Evolutionary conservation across 305 asterid genomes (phyloP).

Genomic region (Nicotiana rustica): DNA sequence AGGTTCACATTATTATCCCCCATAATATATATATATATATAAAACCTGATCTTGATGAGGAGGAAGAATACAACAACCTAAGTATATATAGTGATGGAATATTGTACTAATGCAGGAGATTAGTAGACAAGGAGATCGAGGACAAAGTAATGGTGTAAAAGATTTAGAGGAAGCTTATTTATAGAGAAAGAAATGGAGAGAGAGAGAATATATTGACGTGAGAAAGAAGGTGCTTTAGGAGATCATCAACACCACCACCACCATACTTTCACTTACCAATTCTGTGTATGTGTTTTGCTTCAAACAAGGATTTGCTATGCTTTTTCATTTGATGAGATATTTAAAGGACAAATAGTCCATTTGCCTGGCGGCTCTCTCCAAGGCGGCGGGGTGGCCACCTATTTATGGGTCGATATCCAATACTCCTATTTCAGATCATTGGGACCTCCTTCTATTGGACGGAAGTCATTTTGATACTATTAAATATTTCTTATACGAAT

Average conservation of each 20-base stretch:
- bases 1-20: conserved; percentile 69
- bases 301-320: conserved; percentile 9
- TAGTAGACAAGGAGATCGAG: not conserved
- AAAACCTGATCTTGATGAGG: too few species aligned
- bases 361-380: conserved; percentile 31
- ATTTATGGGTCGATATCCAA: not conserved
- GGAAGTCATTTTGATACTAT: not conserved
- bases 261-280: not conserved
- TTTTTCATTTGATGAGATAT: not conserved
- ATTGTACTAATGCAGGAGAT: not conserved
- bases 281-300: conserved; percentile 14
- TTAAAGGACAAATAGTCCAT: not conserved
- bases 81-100: not conserved
- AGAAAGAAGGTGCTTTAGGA: conserved; percentile 42
- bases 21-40: conserved; percentile 39
- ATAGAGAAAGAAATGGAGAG: conserved; percentile 30
- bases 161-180: conserved; percentile 39
- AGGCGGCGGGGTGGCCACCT: conserved; percentile 37
- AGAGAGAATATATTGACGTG: conserved; percentile 44
- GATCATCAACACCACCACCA: conserved; percentile 36
- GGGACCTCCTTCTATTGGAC: conserved; percentile 33
- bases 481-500: too few species aligned
- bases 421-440: not conserved
- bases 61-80: not conserved
- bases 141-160: conserved; percentile 10